Evolutionary conservation across 1,139 yeast genomes (phyloP).

Genomic region (Casaregolazyma suthepensis): DNA sequence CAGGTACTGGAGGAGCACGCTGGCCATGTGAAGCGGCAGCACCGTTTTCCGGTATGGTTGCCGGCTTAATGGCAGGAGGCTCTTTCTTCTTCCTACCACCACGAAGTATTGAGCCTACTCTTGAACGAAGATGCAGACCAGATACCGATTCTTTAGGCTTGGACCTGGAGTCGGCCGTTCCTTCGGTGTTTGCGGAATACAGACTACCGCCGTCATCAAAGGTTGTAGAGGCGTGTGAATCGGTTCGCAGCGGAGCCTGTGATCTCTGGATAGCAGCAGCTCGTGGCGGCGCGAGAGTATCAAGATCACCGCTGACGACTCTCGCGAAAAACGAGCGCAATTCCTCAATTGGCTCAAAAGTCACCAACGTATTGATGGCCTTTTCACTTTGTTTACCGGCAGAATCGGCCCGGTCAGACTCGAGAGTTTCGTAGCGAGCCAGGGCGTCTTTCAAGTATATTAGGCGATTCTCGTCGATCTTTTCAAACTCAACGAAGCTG

Average conservation of each 20-base stretch:
- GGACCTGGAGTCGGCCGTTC: slow-evolving; percentile 10
- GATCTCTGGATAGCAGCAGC: neutral
- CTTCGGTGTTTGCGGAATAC: slow-evolving; percentile 13
- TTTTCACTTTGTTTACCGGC: slow-evolving; percentile 45
- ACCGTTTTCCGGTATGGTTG: slow-evolving; percentile 4
- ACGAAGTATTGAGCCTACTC: slow-evolving; percentile 79
- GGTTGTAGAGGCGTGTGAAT: neutral
- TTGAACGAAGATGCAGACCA: slow-evolving; percentile 48
- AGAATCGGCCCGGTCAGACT: slow-evolving; percentile 33
- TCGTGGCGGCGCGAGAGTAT: slow-evolving; percentile 6
- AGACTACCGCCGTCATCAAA: slow-evolving; percentile 19
- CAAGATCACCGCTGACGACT: slow-evolving; percentile 7
- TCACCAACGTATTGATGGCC: slow-evolving; percentile 59
- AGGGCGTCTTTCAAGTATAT: slow-evolving; percentile 62
- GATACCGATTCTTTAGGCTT: slow-evolving; percentile 24
- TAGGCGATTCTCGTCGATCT: slow-evolving; percentile 62
- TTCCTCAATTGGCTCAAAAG: slow-evolving; percentile 54
- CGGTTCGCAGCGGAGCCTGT: slow-evolving; percentile 1
- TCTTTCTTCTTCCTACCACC: slow-evolving; percentile 42
- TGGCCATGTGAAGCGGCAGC: neutral
- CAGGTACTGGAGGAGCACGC: slow-evolving; percentile 8
- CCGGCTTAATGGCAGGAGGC: slow-evolving; percentile 1
- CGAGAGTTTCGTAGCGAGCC: slow-evolving; percentile 60
- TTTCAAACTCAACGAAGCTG: slow-evolving; percentile 70
- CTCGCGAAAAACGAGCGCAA: slow-evolving; percentile 47